Base-by-base conservation (phyloP, 495 filamentous ascomycete species). In the Tricharina praecox region DNA sequence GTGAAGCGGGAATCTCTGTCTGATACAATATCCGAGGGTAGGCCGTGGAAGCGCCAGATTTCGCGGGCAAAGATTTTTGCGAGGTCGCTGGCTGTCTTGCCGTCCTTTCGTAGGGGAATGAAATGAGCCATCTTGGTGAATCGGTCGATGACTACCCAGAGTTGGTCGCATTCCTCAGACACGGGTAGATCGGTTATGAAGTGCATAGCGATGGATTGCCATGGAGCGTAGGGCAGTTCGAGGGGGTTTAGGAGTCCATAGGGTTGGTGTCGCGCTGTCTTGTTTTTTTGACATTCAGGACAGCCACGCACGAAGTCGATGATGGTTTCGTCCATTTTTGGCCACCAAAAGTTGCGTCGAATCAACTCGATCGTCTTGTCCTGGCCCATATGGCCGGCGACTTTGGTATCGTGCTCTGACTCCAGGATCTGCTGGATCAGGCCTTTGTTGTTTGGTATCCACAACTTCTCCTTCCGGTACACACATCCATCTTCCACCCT, bases 71-170 rank as follows among this genome's bases (percentile, higher is more conserved):
- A 50, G 0, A 4, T 32, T 2, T 38, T 26, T 0, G 41, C 32
- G 2, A 50, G 40, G 0, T 50, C 28, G 0, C n/a, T 13, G 1
- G 11, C 47, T 0, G 10, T 33, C 5, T 16, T 7, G 7, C 0
- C 5, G 11, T 25, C 13, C 23, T 28, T 50, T 26, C 16, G 45
- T 44, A 1, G 46, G 4, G 11, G 34, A 3, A 2, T 43, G 9
- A 56, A 50, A 16, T 53, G 53, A 0, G 38, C 50, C 51, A 53
- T 53, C 16, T 56, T 56, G 0, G 41, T 50, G 15, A 56, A 53
- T 0, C 47, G 3, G 16, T 53, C 41, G 0, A 53, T 46, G 0
- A 53, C 23, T 1, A 48, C 41, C 25, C 40, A 47, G 15, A 53
- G 19, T 1, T 45, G 40, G 0, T 48, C 42, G 11, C 28, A 2